Base-by-base conservation (phyloP, 75 land plant species). In the Picea sitchensis region DNA sequence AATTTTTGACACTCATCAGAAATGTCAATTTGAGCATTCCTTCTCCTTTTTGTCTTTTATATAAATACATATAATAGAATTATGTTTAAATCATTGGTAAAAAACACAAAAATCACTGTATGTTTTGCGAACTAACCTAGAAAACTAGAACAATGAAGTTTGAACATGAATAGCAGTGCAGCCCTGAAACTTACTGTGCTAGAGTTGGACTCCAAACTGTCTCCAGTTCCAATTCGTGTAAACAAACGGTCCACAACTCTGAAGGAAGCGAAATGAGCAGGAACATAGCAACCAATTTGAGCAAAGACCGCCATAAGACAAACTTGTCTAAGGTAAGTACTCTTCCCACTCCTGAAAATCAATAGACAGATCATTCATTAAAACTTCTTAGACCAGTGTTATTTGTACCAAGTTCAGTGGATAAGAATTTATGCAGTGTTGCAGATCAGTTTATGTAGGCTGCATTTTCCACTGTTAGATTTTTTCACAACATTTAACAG, bases 241-340 rank as follows among this genome's bases (percentile, higher is more conserved):
- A 97, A 93, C 80, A 97, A 89, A 38, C 87, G 92, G 82, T 97
- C 99, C 65, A 93, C 92, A 7, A 92, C 91, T 58, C 99, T 84
- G 59, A 97, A 74, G 31, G 98, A 90, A 30, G 98, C 86, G 83
- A 95, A 97, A 34, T 87, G 90, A 75, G 99, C 99, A 80, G 99
- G 99, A 78, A 97, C 90, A 79, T 93, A 97, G 75, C 98, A 98
- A 30, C 99, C 99, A 84, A 95, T 93, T 62, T 98, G 99, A 79
- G 99, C 98, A 83, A 95, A 89, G 75, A 98, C 89, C 68, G 94
- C 85, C 57, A 93, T 80, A 14, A 95, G 89, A 59, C 96, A 97
- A 54, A 98, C 89, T 95, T 98, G 99, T 61, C 87, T 96, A 82
- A 98, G 96, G 77, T 93, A 98, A 57, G 99, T 98, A 78, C 96